phyloP scores from a whole-genome alignment of 106 monocot genomes.

The Iris macrosiphon region DNA sequence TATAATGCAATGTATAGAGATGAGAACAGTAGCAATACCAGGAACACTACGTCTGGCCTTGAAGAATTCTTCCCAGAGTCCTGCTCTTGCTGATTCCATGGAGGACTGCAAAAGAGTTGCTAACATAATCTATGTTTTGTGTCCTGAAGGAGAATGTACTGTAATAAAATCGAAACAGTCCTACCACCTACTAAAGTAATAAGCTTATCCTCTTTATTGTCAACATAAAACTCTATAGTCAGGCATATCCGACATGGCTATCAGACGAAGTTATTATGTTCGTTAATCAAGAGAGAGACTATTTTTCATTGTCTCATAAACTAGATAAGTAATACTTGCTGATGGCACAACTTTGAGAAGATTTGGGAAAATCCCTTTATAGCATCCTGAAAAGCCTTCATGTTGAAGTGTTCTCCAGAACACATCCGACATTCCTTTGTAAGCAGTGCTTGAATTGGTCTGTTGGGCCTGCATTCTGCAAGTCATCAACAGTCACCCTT shows the following conservation, averaged over 20 bases:
- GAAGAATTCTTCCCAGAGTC: not conserved
- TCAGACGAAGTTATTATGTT: slow-evolving; percentile 8
- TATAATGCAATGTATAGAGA: no score
- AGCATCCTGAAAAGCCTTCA: slow-evolving; percentile 82
- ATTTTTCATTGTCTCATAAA: slow-evolving; percentile 86
- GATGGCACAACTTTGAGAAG: slow-evolving; percentile 92
- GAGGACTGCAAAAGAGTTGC: not conserved
- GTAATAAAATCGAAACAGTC: slow-evolving; percentile 6
- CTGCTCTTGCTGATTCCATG: not conserved
- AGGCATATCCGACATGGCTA: slow-evolving; percentile 20
- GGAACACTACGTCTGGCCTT: not conserved
- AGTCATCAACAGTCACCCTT: not conserved
- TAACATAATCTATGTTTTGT: not conserved
- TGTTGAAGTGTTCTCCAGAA: slow-evolving; percentile 65
- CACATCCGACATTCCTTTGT: slow-evolving; percentile 80
- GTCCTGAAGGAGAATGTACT: slow-evolving; percentile 4
- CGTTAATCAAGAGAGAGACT: slow-evolving; percentile 65
- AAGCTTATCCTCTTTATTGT: slow-evolving; percentile 26
- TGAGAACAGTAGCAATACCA: slow-evolving; percentile 1
- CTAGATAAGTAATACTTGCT: slow-evolving; percentile 91
- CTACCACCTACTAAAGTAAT: slow-evolving; percentile 19
- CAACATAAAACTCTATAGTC: slow-evolving; percentile 53
- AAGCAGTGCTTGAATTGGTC: slow-evolving; percentile 28
- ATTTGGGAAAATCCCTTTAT: slow-evolving; percentile 93
- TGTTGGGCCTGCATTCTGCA: slow-evolving; percentile 88